These are phyloP conservation scores for Gregarina niphandrodes DNA, from an alignment of 169 alveolate species.

Conservation along the genomic window DNA sequence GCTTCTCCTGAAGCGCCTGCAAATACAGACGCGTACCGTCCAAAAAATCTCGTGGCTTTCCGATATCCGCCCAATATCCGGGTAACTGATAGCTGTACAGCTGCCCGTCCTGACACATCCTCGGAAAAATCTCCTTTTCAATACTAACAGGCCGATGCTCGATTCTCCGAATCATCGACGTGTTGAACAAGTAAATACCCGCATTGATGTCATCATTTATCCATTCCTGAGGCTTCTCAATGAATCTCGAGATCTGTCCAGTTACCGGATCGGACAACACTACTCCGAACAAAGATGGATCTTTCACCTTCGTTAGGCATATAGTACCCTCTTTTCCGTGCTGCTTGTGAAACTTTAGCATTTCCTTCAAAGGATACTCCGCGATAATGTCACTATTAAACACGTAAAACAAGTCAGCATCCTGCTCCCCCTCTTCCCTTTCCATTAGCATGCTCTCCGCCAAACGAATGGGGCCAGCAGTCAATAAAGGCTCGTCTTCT, in stretches of 20 bases:
- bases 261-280: conserved; percentile 61
- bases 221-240: conserved; percentile 74
- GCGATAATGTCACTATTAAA: conserved; percentile 85
- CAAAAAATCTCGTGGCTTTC: conserved; percentile 66
- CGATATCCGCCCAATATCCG: conserved; percentile 70
- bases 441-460: conserved; percentile 55
- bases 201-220: conserved; percentile 62
- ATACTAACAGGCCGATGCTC: conserved; percentile 60
- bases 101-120: conserved; percentile 47
- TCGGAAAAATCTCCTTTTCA: conserved; percentile 81
- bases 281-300: conserved; percentile 87
- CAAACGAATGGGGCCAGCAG: conserved; percentile 60
- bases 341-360: conserved; percentile 62
- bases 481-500: conserved; percentile 70
- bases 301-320: conserved; percentile 70
- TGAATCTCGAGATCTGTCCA: conserved; percentile 51
- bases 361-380: conserved; percentile 70
- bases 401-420: conserved; percentile 62
- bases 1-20: conserved; percentile 12
- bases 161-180: conserved; percentile 52
- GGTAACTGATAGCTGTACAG: conserved; percentile 34
- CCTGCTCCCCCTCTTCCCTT: conserved; percentile 36
- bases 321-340: conserved; percentile 64
- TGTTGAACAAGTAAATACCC: conserved; percentile 58
- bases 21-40: conserved; percentile 43